These are phyloP conservation scores for Trifolium fragiferum DNA, from an alignment of 306 rosid genomes.

Conservation along the genomic window DNA sequence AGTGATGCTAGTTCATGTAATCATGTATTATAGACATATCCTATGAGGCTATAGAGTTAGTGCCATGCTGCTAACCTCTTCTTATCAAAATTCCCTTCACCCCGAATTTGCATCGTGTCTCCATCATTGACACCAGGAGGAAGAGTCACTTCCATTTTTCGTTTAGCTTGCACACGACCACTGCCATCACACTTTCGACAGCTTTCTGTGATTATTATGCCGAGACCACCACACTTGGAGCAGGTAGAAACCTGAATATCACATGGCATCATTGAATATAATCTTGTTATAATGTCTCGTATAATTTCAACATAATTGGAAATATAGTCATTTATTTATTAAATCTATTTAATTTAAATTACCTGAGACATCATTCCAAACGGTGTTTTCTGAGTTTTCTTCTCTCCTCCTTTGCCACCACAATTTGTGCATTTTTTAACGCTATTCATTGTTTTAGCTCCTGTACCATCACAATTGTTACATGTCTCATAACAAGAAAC, in stretches of 20 bases:
- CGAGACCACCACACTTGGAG: conserved; percentile 81
- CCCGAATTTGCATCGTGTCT: conserved; percentile 76
- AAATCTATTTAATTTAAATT: conserved; percentile 32
- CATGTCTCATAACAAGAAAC: conserved; percentile 73
- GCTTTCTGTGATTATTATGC: conserved; percentile 67
- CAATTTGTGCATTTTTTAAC: conserved; percentile 71
- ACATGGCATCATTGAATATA: conserved; percentile 10
- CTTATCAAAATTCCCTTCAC: conserved; percentile 78
- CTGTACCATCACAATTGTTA: conserved; percentile 75
- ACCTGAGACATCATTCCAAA: conserved; percentile 95
- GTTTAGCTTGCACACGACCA: conserved; percentile 66
- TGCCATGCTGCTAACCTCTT: conserved; percentile 56
- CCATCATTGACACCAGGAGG: conserved; percentile 87
- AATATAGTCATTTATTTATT: background rate
- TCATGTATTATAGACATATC: too few species aligned
- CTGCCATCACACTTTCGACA: conserved; percentile 77
- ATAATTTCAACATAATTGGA: conserved; percentile 7
- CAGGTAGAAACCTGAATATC: conserved; percentile 81
- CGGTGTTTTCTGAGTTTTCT: conserved; percentile 80
- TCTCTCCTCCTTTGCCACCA: conserved; percentile 89
- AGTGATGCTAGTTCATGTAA: conserved; percentile 5
- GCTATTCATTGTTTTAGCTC: conserved; percentile 75
- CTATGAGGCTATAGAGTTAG: background rate
- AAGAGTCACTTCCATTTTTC: conserved; percentile 57
- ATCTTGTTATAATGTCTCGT: conserved; percentile 1